Evolutionary conservation across 768 basidiomycete genomes (phyloP).

Genomic region (Rhodotorula taiwanensis): DNA sequence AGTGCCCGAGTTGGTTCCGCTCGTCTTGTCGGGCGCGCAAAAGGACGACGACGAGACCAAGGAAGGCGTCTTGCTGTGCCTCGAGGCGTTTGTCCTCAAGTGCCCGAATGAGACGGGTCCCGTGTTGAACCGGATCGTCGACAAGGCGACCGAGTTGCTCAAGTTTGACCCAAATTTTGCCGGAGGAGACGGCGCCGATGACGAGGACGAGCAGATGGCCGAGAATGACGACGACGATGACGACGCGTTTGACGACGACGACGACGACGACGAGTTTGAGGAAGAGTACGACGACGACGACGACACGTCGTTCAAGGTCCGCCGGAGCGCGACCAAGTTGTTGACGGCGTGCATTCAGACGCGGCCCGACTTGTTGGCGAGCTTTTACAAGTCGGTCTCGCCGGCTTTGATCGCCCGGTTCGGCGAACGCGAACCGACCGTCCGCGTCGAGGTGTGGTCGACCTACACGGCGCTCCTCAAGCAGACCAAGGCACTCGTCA

Average conservation of each 20-base stretch:
- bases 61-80: conserved; percentile 65
- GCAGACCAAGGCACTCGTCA: conserved; percentile 61
- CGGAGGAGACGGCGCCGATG: conserved; percentile 54
- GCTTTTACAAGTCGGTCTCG: conserved; percentile 75
- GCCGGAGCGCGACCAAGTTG: conserved; percentile 85
- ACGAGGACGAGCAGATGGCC: conserved; percentile 44
- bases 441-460: conserved; percentile 83
- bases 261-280: conserved; percentile 55
- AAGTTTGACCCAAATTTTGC: conserved; percentile 91
- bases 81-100: conserved; percentile 75
- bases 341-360: conserved; percentile 77
- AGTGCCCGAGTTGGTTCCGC: conserved; percentile 53
- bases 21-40: conserved; percentile 61
- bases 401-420: conserved; percentile 86
- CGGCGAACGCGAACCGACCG: conserved; percentile 89
- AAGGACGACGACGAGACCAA: conserved; percentile 75
- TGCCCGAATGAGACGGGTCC: conserved; percentile 75
- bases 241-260: conserved; percentile 53
- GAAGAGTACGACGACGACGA: conserved; percentile 83
- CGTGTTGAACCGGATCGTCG: conserved; percentile 62
- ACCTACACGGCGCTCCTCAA: conserved; percentile 73
- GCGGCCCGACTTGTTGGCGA: conserved; percentile 72
- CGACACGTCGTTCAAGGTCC: conserved; percentile 95
- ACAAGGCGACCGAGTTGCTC: conserved; percentile 67
- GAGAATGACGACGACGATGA: conserved; percentile 53